Base-by-base conservation (phyloP, 2,329 filamentous ascomycete species). In the Aspergillus fumigatiaffinis region DNA sequence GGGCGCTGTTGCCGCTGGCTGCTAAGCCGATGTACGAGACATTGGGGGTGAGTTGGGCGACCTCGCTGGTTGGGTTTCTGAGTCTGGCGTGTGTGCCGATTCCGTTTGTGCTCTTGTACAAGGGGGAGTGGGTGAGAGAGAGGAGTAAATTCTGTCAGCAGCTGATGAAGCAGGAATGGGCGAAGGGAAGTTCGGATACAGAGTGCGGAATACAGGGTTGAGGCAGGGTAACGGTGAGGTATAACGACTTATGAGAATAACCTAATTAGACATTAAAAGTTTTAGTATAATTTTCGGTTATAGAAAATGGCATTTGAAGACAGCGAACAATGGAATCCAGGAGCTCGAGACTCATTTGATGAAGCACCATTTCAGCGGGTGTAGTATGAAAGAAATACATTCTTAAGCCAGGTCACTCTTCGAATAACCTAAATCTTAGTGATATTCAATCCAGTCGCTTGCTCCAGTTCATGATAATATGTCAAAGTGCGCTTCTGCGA, bases 1-100 rank as follows among this genome's bases (percentile, higher is more conserved):
- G 81, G 1, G 80, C 80, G 0, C 73, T 86, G 1, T 75, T 88
- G 49, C 85, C 86, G 3, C 75, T 88, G 12, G 76, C 75, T 7
- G 72, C 74, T 5, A 63, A 65, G 17, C 66, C 68, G 2, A 71
- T 78, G 61, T 79, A 78, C 59, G 46, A 60, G 3, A 65, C 61
- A 6, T 60, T 78, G 8, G 74, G 76, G 0, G 70, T 78, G 2
- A 60, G 69, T 1, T 78, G 76, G 76, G 76, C 71, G 4, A 76
- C 74, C 44, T 75, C 71, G 14, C 56, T 78, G 4, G 63, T 79
- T 14, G 77, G 69, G 1, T 77, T 77, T 55, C 54, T 74, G 21
- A 72, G 72, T 54, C 21, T 77, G 23, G 68, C 62, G 2, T 75
- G 77, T 57, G 66, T 70, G 23, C 66, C 72, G 1, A 77, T 79